A percentile compares a stretch with the other conserved stretches of the same genome.
phyloP scores from a whole-genome alignment of 2,329 filamentous ascomycete genomes.

The Nectriaceae sp. region DNA sequence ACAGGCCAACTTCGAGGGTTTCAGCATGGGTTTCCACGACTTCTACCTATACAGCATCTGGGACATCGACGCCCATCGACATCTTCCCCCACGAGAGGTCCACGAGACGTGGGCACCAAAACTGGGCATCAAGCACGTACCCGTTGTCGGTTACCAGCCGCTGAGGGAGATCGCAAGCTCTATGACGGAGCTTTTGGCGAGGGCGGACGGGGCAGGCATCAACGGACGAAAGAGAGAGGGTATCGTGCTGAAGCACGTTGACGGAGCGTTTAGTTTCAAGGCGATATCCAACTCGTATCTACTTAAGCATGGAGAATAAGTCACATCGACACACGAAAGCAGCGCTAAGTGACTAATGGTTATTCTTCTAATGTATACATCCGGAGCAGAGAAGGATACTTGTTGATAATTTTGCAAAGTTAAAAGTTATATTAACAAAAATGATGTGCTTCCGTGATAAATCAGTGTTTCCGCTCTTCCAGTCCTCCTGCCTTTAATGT shows the following conservation, averaged over 20 bases:
- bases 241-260: slow-evolving; percentile 24
- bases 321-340: not conserved
- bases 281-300: slow-evolving; percentile 30
- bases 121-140: slow-evolving; percentile 36
- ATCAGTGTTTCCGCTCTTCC: slow-evolving; percentile 20
- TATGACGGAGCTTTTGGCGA: slow-evolving; percentile 17
- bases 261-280: slow-evolving; percentile 24
- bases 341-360: too few species aligned
- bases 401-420: slow-evolving; percentile 18
- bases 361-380: not conserved
- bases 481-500: slow-evolving; percentile 11
- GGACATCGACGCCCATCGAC: slow-evolving; percentile 31
- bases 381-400: too few species aligned
- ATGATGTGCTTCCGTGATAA: slow-evolving; percentile 31
- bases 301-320: slow-evolving; percentile 26
- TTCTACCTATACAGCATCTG: slow-evolving; percentile 37
- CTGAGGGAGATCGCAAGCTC: slow-evolving; percentile 14
- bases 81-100: slow-evolving; percentile 29
- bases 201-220: slow-evolving; percentile 23
- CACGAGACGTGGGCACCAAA: slow-evolving; percentile 26
- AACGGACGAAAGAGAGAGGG: slow-evolving; percentile 26
- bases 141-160: slow-evolving; percentile 22
- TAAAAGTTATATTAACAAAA: slow-evolving; percentile 34
- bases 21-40: slow-evolving; percentile 20
- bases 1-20: slow-evolving; percentile 25